Evolutionary conservation across 2,329 filamentous ascomycete genomes (phyloP).

Genomic region (Ceratocystiopsis sp.): DNA sequence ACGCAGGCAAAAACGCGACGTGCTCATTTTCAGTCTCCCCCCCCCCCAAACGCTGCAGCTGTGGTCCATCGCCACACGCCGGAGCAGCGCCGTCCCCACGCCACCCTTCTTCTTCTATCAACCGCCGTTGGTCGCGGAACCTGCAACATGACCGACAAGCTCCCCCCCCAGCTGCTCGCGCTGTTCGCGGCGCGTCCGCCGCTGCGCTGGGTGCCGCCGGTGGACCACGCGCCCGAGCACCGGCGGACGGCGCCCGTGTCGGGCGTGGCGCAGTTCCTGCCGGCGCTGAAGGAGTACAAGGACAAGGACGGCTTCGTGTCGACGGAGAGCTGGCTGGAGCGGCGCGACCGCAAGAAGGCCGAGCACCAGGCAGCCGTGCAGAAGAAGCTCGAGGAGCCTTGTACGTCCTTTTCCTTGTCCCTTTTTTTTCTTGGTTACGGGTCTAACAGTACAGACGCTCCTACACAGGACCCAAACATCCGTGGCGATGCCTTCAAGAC

Average conservation of each 20-base stretch:
- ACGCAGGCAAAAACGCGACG: too few relatives aligned
- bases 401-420: slow-evolving; percentile 23
- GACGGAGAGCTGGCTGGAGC: slow-evolving; percentile 86
- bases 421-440: neutral
- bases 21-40: too few relatives aligned
- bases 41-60: too few relatives aligned
- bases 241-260: slow-evolving; percentile 57
- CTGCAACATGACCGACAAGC: slow-evolving; percentile 73
- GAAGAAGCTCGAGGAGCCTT: slow-evolving; percentile 44
- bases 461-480: slow-evolving; percentile 70
- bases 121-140: neutral
- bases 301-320: slow-evolving; percentile 60
- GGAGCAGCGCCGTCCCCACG: too few relatives aligned
- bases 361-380: slow-evolving; percentile 61
- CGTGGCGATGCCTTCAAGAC: slow-evolving; percentile 91
- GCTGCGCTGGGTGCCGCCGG: slow-evolving; percentile 71
- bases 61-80: too few relatives aligned
- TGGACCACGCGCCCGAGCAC: slow-evolving; percentile 68
- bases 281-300: slow-evolving; percentile 59
- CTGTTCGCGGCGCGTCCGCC: slow-evolving; percentile 91
- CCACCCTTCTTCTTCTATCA: too few relatives aligned
- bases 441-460: slow-evolving; percentile 44
- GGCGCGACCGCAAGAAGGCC: slow-evolving; percentile 62
- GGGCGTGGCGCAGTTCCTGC: slow-evolving; percentile 59
- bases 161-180: slow-evolving; percentile 79